phyloP scores from a whole-genome alignment of 75 land plant species.

The Isoetes taiwanensis region DNA sequence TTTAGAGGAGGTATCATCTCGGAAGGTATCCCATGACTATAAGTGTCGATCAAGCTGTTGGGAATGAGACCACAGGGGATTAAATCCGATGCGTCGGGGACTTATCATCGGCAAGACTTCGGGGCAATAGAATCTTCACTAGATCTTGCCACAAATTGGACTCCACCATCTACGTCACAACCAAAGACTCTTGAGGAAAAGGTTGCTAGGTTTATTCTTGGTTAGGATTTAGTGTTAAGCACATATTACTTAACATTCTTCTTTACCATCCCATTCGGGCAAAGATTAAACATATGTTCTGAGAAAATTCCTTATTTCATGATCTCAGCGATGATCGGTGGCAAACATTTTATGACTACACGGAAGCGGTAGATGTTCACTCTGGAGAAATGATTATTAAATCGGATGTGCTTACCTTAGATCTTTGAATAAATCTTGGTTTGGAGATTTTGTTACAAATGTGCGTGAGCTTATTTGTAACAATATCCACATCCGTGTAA shows the following conservation, averaged over 20 bases:
- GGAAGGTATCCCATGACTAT: no score
- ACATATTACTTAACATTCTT: no score
- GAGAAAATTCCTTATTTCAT: conserved; percentile 82
- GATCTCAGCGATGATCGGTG: conserved; percentile 72
- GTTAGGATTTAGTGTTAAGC: no score
- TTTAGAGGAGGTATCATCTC: no score
- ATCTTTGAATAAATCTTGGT: not conserved
- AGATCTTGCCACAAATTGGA: conserved; percentile 64
- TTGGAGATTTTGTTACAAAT: not conserved
- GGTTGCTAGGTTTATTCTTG: conserved; percentile 3
- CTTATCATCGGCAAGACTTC: conserved; percentile 58
- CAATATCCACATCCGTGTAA: no score
- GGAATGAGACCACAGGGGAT: no score
- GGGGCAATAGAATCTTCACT: conserved; percentile 81
- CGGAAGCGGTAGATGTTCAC: conserved; percentile 64
- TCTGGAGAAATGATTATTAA: conserved; percentile 70
- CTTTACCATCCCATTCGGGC: no score
- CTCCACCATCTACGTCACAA: conserved; percentile 50
- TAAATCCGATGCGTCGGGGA: no score
- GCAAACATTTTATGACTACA: conserved; percentile 64
- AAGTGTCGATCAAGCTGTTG: no score
- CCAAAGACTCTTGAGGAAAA: conserved; percentile 78
- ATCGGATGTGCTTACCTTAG: conserved; percentile 33
- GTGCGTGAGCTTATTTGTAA: no score
- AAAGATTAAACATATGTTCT: conserved; percentile 68